Evolutionary conservation across 129 eudicot species (phyloP), one percentile per base, ranked within the genome.

Genomic region (Arctium lappa): DNA sequence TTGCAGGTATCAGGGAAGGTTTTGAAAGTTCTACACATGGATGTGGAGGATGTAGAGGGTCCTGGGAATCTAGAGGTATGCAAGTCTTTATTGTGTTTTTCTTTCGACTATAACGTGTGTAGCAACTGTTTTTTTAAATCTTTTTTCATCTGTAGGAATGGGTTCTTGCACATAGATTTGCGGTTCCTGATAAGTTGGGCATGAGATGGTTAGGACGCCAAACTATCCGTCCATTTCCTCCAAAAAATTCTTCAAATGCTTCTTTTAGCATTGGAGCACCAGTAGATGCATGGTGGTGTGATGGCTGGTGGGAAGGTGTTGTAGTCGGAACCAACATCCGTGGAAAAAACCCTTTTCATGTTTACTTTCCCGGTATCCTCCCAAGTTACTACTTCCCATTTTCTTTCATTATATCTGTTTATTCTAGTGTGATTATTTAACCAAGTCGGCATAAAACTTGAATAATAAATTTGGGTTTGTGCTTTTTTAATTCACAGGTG

Each of bases 281-380:
- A 48, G 92, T 92, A 78, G 97, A 90, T 81, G 91, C 86, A 75
- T 90, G 94, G 97, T 84, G 89, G 94, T 27, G 85, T 22, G 85
- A 90, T 83, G 90, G 90, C 34, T 92, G 94, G 97, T 92, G 94
- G 92, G 97, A 92, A 88, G 89, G 91, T 71, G 88, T 88, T 77
- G 81, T 92, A 3, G 82, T 82, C 32, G 86, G 81, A 48, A 16
- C 62, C 79, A 76, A 83, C 80, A 77, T 71, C 30, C 32, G 66
- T 69, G 82, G 75, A 66, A 75, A 48, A 7, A 84, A 83, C 79
- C 72, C 70, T 73, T 66, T 82, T 56, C 90, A 75, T 56, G 88
- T 92, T 72, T 92, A 83, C 79, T 78, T 88, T 30, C 91, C 91
- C 62, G 90, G 97, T 92, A 88, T 44, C 75, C 50, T 11, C 75